Base-by-base conservation (phyloP, 2,329 filamentous ascomycete species). In the Teratosphaeria pseudoeucalypti region DNA sequence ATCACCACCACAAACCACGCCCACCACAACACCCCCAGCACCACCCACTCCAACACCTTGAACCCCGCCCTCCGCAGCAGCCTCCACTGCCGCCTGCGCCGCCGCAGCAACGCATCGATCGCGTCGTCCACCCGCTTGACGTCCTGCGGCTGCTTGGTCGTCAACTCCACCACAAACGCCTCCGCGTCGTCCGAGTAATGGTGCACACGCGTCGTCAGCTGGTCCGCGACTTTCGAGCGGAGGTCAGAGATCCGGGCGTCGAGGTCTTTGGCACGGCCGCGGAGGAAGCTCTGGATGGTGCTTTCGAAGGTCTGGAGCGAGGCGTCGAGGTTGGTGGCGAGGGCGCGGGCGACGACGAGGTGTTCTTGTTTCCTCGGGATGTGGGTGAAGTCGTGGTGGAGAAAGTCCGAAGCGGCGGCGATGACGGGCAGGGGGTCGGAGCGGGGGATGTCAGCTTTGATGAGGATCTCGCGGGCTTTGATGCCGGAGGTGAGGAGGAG, bases 1-100 rank as follows among this genome's bases (percentile, higher is more conserved):
- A 92, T 78, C 72, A 91, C 88, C 27, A 96, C 92, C 37, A 95
- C 78, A 61, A 95, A 84, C 91, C 92, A 97, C 16, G 95, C 86
- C 74, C 88, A 90, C 91, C 94, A 96, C 85, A 97, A 90, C 66
- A 95, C 83, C 3, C 88, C 89, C 47, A 97, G 85, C 19, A 97
- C 81, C 56, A 85, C 77, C 90, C 91, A 96, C 77, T 97, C 92
- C 16, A 96, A 83, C 23, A 87, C 75, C 58, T 91, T 84, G 82
- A 91, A 97, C 14, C 90, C 86, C 0, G 85, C 84, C 14, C 89
- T 80, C 47, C 90, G 80, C 27, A 91, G 74, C 85, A 90, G 91
- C 58, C 89, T 80, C 69, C 94, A 80, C 57, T 90, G 80, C 61
- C 88, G 81, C 61, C 89, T 80, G 57, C 91, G 80, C 78, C 89